Percentiles rank a stretch among this genome's conserved stretches.
Conservation (phyloP, 306 rosid species). For the Geum urbanum region DNA sequence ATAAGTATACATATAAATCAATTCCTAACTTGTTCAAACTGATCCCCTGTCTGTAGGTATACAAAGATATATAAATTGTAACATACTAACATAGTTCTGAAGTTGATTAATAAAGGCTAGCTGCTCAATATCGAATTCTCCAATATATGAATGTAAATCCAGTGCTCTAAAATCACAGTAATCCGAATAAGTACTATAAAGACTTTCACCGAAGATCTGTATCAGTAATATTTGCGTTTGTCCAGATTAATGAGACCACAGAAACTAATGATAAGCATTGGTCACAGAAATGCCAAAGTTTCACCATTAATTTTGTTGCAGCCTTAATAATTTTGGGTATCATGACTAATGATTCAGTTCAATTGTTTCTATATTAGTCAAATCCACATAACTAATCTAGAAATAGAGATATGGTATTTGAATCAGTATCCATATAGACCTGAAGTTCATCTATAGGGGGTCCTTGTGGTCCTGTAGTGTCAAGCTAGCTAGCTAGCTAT, state of each 20-base stretch:
- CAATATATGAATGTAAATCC: too few species aligned
- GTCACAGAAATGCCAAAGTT: constrained; percentile 20
- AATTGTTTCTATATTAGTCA: constrained; percentile 8
- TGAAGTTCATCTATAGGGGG: constrained; percentile 11
- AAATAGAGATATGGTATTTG: constrained; percentile 1
- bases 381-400: constrained; percentile 2
- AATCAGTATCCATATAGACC: background rate
- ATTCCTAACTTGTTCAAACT: background rate
- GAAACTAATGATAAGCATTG: too few species aligned
- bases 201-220: too few species aligned
- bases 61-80: background rate
- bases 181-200: too few species aligned
- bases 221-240: too few species aligned
- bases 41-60: too few species aligned
- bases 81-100: too few species aligned
- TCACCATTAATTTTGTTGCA: constrained; percentile 23
- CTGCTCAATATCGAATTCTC: too few species aligned
- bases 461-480: constrained; percentile 9
- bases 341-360: too few species aligned
- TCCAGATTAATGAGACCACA: too few species aligned
- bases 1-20: background rate
- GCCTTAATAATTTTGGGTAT: background rate
- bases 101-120: too few species aligned
- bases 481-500: background rate
- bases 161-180: too few species aligned